Conservation (phyloP, 1,139 yeast species). For the Yamadazyma blattariae region DNA sequence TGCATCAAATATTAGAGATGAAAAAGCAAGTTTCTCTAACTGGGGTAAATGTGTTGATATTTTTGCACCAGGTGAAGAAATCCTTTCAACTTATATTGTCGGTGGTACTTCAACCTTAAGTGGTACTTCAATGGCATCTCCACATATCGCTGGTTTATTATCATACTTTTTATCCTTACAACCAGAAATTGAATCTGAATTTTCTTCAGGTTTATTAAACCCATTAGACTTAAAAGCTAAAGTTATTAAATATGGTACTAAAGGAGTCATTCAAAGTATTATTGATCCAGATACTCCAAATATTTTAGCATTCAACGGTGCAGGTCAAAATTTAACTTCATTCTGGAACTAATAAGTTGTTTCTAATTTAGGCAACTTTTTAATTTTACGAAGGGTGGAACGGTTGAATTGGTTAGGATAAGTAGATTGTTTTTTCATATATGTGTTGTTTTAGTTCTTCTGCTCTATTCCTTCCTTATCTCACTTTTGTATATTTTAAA, state of each 20-base stretch:
- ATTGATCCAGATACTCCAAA: constrained; percentile 80
- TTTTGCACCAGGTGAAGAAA: constrained; percentile 81
- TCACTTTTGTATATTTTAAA: no score
- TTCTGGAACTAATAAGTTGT: constrained; percentile 61
- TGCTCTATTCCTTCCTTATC: not conserved
- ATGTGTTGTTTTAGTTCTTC: not conserved
- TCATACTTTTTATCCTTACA: constrained; percentile 88
- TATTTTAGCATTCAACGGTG: constrained; percentile 89
- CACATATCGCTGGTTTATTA: constrained; percentile 89
- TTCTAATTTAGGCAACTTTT: no score
- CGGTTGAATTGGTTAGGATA: no score
- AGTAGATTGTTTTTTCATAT: not conserved
- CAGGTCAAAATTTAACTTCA: constrained; percentile 70
- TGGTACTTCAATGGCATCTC: constrained; percentile 99
- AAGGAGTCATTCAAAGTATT: constrained; percentile 62
- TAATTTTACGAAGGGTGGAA: no score
- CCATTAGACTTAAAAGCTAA: constrained; percentile 90
- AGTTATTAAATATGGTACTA: constrained; percentile 76
- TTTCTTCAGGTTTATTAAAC: constrained; percentile 59
- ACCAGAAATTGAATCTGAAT: constrained; percentile 81
- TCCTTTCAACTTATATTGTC: constrained; percentile 84
- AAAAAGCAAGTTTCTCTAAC: constrained; percentile 78
- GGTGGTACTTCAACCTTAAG: constrained; percentile 87
- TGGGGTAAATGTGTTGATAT: constrained; percentile 84
- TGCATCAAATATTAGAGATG: constrained; percentile 72